Base-by-base conservation (phyloP, 129 eudicot genomes). In the Saussurea involucrata region DNA sequence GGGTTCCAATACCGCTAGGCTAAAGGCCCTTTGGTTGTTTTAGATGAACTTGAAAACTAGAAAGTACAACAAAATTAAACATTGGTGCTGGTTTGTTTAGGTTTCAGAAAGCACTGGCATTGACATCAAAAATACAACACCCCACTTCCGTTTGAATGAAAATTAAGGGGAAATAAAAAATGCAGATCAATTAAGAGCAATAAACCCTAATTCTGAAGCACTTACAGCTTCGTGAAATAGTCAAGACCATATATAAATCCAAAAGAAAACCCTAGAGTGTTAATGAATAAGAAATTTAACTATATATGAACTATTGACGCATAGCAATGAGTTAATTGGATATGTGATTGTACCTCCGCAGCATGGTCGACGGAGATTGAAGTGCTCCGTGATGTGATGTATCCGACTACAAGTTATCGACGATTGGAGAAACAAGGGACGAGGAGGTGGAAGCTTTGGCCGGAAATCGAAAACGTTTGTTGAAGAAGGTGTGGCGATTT, bases 281-380 rank as follows among this genome's bases (percentile, higher is more conserved):
- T 15, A 15, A 11, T 18, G 33, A 34, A 68, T 21, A 18, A 32
- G 40, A 46, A 49, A 29, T 8, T 36, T 22, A 24, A 72, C 15
- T 40, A 24, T 4, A 40, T n/a, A 21, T 66, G 21, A 57, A 49
- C 15, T 3, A 53, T 18, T 29, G 65, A 46, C 20, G 13, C 20
- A 63, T 63, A 34, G 61, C 10, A 53, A 58, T 58, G 55, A 69
- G 31, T 71, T 24, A 33, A 21, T n/a, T 1, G 34, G 29, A 37
- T 67, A 7, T 58, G 49, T 57, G 42, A 69, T 21, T 67, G 24
- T 74, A 84, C 88, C 88, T 84, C 83, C 88, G 78, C 24, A 84
- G 70, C 88, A 84, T 84, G 80, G 83, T 76, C 55, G 82, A 76
- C 76, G 63, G 37, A 63, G 58, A 75, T 37, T 63, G 60, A 36